A percentile compares a stretch with the other conserved stretches of the same genome.
Conservation (phyloP, 1,284 basidiomycete genomes). For the Puccinia sorghi region DNA sequence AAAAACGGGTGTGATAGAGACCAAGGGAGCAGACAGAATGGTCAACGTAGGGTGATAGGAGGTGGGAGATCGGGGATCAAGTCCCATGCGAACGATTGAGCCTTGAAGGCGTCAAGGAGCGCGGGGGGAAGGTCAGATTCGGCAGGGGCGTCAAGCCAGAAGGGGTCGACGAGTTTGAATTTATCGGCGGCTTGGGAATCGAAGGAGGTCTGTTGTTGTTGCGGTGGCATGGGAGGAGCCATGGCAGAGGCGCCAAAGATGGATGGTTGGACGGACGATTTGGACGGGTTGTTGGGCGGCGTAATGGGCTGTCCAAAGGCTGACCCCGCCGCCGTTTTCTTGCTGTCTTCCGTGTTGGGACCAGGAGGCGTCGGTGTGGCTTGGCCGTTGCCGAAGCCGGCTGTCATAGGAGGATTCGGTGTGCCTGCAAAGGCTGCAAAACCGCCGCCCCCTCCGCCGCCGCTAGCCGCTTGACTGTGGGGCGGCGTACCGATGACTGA, state of each 20-base stretch:
- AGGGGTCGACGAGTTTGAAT: constrained; percentile 36
- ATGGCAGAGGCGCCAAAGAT: background rate
- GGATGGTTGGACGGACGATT: background rate
- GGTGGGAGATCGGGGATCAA: constrained; percentile 39
- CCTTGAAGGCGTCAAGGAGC: constrained; percentile 23
- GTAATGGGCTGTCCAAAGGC: constrained; percentile 7
- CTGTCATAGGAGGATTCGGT: background rate
- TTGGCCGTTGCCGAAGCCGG: background rate
- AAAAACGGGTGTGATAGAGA: too few species aligned
- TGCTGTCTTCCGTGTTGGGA: background rate
- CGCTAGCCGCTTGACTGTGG: background rate
- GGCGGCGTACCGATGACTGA: background rate
- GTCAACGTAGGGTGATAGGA: constrained; percentile 36
- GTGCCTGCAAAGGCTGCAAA: constrained; percentile 8
- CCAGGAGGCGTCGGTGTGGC: background rate
- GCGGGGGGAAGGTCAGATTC: constrained; percentile 22
- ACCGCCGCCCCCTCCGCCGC: background rate
- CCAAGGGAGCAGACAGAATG: too few species aligned
- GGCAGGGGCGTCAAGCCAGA: constrained; percentile 31
- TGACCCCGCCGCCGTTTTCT: background rate
- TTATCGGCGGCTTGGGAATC: background rate
- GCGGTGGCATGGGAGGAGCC: background rate
- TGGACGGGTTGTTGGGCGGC: background rate
- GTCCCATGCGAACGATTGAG: constrained; percentile 28
- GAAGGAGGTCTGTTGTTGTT: background rate